Base-by-base conservation (phyloP, 306 rosid genomes). In the Arachis hypogaea region DNA sequence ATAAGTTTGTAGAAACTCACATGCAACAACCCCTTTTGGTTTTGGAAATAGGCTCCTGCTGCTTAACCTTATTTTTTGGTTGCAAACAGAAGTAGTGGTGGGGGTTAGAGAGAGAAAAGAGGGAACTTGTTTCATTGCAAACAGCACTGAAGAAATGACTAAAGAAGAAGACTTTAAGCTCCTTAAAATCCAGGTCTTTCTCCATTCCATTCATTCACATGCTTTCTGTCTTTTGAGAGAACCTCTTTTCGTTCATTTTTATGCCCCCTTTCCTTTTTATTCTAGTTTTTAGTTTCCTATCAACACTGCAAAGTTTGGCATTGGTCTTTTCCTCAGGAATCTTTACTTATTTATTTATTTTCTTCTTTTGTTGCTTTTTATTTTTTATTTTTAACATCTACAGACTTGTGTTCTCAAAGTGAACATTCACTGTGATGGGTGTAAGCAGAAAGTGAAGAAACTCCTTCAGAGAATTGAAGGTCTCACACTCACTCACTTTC, bases 381-480 rank as follows among this genome's bases (percentile, higher is more conserved):
- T 80, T 40, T 66, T 52, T 22, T 54, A 14, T 14, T 33, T 73
- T 59, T 71, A 66, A 33, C 51, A 18, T 67, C 57, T 83, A 76
- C 97, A 94, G 96, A 94, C 96, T 67, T 94, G 87, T 81, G 83
- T 74, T 80, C 97, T 94, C 82, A 91, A 85, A 82, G 98, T 94
- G 88, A 91, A 85, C 86, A 85, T 91, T 58, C 96, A 94, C 86
- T 94, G 98, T 86, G 98, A 94, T 88, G 98, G 98, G 46, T 94
- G 98, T 85, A 88, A 87, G 88, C 98, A 86, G 86, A 91, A 94
- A 83, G 97, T 94, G 83, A 94, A 89, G 96, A 94, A 94, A 80
- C 80, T 94, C 69, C 97, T 94, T 80, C 96, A 91, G 83, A 89
- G 97, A 81, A 94, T 86, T 84, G 97, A 94, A 94, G 98, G 98